phyloP scores from a whole-genome alignment of 176 grass and related monocot genomes.

The Chrysopogon serrulatus region DNA sequence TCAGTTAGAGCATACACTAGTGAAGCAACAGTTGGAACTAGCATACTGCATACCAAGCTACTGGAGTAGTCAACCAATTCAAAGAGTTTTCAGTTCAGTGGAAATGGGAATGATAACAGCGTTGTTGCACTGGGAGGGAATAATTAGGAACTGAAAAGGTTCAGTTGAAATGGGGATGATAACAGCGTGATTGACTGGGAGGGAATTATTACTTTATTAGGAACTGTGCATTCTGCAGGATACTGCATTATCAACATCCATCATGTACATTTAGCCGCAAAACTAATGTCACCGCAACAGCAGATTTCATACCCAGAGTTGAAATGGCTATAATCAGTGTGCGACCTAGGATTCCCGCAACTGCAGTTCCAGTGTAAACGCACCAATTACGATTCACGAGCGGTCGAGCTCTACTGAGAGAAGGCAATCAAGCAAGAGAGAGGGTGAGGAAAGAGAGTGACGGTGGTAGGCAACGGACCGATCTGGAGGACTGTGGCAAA shows the following conservation, averaged over 20 bases:
- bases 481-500: slow-evolving; percentile 69
- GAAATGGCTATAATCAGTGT: neutral
- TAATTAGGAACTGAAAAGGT: neutral
- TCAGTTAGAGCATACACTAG: neutral
- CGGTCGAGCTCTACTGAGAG: neutral
- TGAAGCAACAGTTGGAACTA: neutral
- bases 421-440: neutral
- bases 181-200: neutral
- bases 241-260: neutral
- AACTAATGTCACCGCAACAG: neutral
- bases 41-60: neutral
- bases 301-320: neutral
- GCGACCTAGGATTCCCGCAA: neutral
- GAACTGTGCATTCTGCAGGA: neutral
- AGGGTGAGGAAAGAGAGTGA: neutral
- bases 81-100: neutral
- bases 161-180: neutral
- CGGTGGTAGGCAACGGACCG: slow-evolving; percentile 20
- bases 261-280: neutral
- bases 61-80: neutral
- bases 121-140: neutral
- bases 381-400: neutral
- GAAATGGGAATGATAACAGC: neutral
- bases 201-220: neutral
- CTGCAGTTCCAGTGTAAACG: neutral